Evolutionary conservation across 2,329 filamentous ascomycete genomes (phyloP), one percentile per base, ranked within the genome.

Genomic region (Curvularia spicifera): DNA sequence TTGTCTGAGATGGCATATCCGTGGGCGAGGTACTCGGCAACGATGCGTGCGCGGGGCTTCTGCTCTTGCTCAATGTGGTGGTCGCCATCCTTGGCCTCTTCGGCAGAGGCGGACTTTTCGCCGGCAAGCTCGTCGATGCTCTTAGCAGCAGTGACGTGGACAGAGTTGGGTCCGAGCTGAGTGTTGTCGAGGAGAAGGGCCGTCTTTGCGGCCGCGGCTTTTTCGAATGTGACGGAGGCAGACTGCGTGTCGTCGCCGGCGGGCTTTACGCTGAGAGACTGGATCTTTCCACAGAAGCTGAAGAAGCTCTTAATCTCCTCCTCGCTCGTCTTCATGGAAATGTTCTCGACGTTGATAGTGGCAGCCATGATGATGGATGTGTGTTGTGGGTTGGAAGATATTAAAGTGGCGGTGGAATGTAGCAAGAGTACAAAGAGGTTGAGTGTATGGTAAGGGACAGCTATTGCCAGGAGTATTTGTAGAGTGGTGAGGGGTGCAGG

Each of bases 151-250:
- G 87, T 84, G 75, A 99, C 96, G 73, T 95, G 88, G 67, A 93
- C 91, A 59, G 89, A 81, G 56, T 85, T 82, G 48, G 83, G 79
- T 64, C 93, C 93, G 50, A 99, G 90, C 80, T 96, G 91, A 52
- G 95, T 99, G 84, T 97, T 96, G 82, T 98, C 94, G 65, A 99
- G 89, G 59, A 99, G 90, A 40, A 97, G 90, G 26, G 95, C 95
- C 22, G 95, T 99, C 84, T 97, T 97, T 59, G 94, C 93, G 50
- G 95, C 95, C 13, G 94, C 96, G 77, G 94, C 89, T 83, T 97
- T 97, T 80, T 98, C 95, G 74, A 99, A 99, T 51, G 88, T 93
- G 63, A 99, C 93, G n/a, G 89, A 91, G 57, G 95, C 95, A 49
- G 88, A 88, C 81, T 97, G 92, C 67, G 85, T 83, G 66, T 89